A percentile compares a stretch with the other conserved stretches of the same genome.
Evolutionary conservation across 306 rosid species (phyloP).

Genomic region (Purshia tridentata): DNA sequence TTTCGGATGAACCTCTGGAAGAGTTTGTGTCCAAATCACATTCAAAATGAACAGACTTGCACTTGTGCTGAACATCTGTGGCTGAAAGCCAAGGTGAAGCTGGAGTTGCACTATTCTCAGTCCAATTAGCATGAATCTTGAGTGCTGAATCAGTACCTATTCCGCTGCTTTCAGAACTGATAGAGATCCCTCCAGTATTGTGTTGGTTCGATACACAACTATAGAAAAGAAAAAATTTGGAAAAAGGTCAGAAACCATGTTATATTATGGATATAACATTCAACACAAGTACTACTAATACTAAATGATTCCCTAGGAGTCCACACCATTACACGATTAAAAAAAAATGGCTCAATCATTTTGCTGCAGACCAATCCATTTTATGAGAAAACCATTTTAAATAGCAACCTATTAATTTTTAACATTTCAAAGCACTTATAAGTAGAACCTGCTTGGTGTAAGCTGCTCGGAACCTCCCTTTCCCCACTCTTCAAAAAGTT

Average conservation of each 20-base stretch:
- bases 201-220: conserved; percentile 38
- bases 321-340: not conserved
- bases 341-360: not conserved
- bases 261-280: not conserved
- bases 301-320: not conserved
- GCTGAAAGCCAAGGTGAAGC: conserved; percentile 40
- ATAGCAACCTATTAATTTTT: not conserved
- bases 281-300: not conserved
- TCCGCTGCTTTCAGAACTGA: conserved; percentile 31
- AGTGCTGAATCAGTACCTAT: conserved; percentile 16
- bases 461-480: conserved; percentile 40
- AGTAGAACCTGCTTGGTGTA: conserved; percentile 73
- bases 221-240: conserved; percentile 3
- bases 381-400: no score
- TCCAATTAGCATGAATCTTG: conserved; percentile 15
- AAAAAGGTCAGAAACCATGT: not conserved
- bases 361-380: no score
- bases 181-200: conserved; percentile 20
- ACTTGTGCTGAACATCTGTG: conserved; percentile 46
- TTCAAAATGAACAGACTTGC: conserved; percentile 78
- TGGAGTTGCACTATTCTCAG: conserved; percentile 38
- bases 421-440: conserved; percentile 6
- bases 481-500: conserved; percentile 44
- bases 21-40: conserved; percentile 48
- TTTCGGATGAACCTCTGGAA: conserved; percentile 47